A percentile compares a stretch with the other conserved stretches of the same genome.
These are phyloP conservation scores for Noccaea caerulescens DNA, from an alignment of 345 rosid species.

Conservation along the genomic window DNA sequence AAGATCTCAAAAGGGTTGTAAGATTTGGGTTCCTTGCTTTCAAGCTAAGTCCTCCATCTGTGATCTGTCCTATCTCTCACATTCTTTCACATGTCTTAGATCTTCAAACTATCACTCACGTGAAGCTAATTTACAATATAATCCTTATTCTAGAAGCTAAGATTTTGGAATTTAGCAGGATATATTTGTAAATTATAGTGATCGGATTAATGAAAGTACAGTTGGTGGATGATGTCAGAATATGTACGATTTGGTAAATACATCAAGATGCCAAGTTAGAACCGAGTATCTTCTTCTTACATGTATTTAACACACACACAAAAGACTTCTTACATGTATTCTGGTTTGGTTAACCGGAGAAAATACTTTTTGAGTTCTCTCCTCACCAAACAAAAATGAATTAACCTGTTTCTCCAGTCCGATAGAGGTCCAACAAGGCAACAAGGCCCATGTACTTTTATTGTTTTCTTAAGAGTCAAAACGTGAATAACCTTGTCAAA, in stretches of 20 bases:
- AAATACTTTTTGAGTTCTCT: background rate
- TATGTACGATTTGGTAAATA: background rate
- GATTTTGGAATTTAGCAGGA: background rate
- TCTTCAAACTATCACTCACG: slow-evolving; percentile 23
- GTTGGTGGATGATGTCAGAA: slow-evolving; percentile 20
- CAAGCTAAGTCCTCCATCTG: slow-evolving; percentile 26
- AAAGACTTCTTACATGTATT: background rate
- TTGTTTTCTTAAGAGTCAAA: background rate
- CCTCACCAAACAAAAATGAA: too few species aligned
- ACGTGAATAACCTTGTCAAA: background rate
- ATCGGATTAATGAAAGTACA: background rate
- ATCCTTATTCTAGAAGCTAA: background rate
- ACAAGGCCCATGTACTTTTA: background rate
- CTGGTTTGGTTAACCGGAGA: slow-evolving; percentile 6
- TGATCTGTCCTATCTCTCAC: slow-evolving; percentile 10
- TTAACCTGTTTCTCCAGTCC: background rate
- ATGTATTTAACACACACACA: too few species aligned
- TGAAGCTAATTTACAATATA: background rate
- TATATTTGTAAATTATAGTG: background rate
- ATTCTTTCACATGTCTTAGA: slow-evolving; percentile 34
- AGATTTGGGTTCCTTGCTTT: slow-evolving; percentile 29
- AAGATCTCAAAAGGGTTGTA: background rate
- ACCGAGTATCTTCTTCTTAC: background rate
- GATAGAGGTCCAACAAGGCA: background rate
- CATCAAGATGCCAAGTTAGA: background rate